phyloP scores from a whole-genome alignment of 768 basidiomycete genomes.

The Kwoniella bestiolae region DNA sequence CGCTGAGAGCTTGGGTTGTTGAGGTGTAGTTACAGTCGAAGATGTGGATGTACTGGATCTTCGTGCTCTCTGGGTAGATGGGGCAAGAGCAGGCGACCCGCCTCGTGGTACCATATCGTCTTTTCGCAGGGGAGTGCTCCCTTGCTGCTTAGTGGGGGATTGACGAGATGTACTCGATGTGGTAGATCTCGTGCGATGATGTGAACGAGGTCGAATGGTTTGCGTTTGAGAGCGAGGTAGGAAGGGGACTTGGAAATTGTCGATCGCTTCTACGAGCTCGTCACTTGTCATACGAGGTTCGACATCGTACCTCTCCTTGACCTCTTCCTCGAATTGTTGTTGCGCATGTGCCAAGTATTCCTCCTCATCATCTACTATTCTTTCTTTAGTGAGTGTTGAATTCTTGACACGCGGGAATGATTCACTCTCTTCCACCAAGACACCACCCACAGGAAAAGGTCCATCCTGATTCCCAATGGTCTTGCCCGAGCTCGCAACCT shows the following conservation, averaged over 20 bases:
- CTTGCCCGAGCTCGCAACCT: slow-evolving; percentile 1
- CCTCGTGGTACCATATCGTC: too few species aligned
- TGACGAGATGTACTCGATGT: too few species aligned
- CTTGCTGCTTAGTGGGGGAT: too few species aligned
- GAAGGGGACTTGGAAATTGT: background rate
- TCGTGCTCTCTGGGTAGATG: background rate
- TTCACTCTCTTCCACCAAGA: slow-evolving; percentile 27
- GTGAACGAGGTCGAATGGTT: background rate
- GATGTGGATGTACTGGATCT: background rate
- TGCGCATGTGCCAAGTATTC: slow-evolving; percentile 3
- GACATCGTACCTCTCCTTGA: background rate
- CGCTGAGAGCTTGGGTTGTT: background rate
- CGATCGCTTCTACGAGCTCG: background rate
- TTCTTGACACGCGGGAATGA: slow-evolving; percentile 1
- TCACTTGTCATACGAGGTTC: background rate
- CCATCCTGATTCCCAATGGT: background rate
- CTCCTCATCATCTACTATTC: background rate
- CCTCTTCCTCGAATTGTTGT: background rate
- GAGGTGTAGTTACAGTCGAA: background rate
- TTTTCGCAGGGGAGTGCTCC: too few species aligned
- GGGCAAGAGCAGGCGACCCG: background rate
- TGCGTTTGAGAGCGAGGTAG: background rate
- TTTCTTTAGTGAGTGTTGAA: background rate
- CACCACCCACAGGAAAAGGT: background rate
- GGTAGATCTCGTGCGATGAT: too few species aligned